Evolutionary conservation across 768 basidiomycete genomes (phyloP), one percentile per base, ranked within the genome.

Genomic region (Hygrophoropsis aurantiaca): DNA sequence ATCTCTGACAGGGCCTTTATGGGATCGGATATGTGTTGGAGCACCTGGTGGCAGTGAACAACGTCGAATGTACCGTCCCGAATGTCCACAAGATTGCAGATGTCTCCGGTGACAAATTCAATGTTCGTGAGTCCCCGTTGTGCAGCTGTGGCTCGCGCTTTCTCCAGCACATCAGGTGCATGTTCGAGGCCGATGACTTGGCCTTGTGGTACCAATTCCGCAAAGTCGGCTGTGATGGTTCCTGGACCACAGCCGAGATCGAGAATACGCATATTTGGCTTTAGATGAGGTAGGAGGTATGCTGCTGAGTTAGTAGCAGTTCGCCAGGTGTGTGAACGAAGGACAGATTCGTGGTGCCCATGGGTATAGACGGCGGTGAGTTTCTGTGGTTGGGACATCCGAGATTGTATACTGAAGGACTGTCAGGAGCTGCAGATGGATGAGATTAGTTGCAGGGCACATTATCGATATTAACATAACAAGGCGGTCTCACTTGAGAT

Each of bases 201-300:
- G 0, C 77, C 78, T 25, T 69, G 41, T 1, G 70, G 67, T n/a
- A 74, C 70, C 47, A 64, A 62, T 1, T 47, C 47, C 2, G 77
- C 77, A 16, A 81, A 58, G 42, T 71, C 71, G 24, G 56, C 50
- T 1, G 76, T 76, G 58, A 80, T 79, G 13, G 73, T 74, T 0
- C 77, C 79, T 0, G 79, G 78, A 0, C 79, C 78, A 51, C 74
- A 79, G 11, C 78, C 78, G 27, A 79, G 55, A 54, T 80, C 79
- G 37, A 80, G 73, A 44, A 80, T 66, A 26, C 58, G 50, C 67
- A 73, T 67, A 38, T 56, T 44, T 1, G 72, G 69, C 19, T 64
- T 58, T 23, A 77, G 56, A 30, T 62, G 58, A 10, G 60, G 58
- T 27, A 76, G 43, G 20, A 79, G 64, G 55, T 71, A 73, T 0